Conservation (phyloP, 495 filamentous ascomycete species). For the Peziza echinospora region DNA sequence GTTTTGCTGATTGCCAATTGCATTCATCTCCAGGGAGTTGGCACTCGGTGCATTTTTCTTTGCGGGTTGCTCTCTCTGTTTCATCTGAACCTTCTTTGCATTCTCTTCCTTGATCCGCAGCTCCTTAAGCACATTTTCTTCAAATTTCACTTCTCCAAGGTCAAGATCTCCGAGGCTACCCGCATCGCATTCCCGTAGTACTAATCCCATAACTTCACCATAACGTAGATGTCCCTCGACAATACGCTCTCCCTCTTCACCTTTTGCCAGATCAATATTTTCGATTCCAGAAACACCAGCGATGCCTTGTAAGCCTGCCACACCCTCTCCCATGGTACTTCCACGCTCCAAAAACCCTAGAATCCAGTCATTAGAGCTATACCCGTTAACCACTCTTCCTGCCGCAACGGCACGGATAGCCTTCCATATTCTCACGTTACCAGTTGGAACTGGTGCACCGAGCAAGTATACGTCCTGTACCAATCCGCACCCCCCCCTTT, state of each 20-base stretch:
- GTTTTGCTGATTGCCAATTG: neutral
- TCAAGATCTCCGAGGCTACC: conserved; percentile 2
- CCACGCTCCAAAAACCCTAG: conserved; percentile 16
- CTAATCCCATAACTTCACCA: conserved; percentile 8
- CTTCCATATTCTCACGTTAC: conserved; percentile 5
- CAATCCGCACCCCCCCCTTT: conserved; percentile 60
- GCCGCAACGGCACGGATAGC: conserved; percentile 9
- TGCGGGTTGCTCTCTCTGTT: neutral
- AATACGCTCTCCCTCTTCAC: conserved; percentile 1
- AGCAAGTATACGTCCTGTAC: conserved; percentile 71
- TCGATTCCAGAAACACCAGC: conserved; percentile 11
- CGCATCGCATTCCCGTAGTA: conserved; percentile 9
- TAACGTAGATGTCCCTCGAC: conserved; percentile 18
- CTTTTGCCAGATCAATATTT: conserved; percentile 7
- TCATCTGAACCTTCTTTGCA: conserved; percentile 1
- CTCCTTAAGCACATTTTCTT: conserved; percentile 4
- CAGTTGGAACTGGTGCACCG: conserved; percentile 49
- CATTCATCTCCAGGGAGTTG: neutral
- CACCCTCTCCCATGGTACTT: conserved; percentile 13
- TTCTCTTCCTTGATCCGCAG: conserved; percentile 4
- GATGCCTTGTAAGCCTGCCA: conserved; percentile 14
- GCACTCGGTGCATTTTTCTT: neutral
- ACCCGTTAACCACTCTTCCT: conserved; percentile 15
- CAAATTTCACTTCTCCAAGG: conserved; percentile 7
- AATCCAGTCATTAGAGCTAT: conserved; percentile 11